Evolutionary conservation across 805 yeast genomes (phyloP).

Genomic region (Sugiyamaella boreocaroliniensis): DNA sequence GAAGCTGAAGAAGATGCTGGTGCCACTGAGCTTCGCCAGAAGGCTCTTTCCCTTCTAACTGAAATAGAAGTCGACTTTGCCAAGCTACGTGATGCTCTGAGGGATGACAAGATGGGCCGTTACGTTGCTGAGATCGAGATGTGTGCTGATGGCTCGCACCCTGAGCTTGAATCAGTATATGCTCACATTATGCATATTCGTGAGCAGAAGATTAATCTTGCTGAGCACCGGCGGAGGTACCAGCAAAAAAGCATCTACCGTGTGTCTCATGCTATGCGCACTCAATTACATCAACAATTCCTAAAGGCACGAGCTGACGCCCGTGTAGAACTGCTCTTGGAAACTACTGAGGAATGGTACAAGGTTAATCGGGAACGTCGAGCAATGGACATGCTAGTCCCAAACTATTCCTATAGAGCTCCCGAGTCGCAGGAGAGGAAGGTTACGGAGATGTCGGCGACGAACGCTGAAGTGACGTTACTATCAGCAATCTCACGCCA

Average conservation of each 20-base stretch:
- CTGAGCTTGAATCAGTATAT: constrained; percentile 71
- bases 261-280: constrained; percentile 74
- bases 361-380: constrained; percentile 84
- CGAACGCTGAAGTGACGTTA: constrained; percentile 62
- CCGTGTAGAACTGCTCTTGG: constrained; percentile 55
- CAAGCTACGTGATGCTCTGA: constrained; percentile 70
- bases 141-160: constrained; percentile 86
- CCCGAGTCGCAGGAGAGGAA: constrained; percentile 41
- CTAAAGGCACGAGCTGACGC: constrained; percentile 60
- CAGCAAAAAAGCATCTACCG: constrained; percentile 68
- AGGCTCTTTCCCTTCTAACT: constrained; percentile 67
- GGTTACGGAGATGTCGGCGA: constrained; percentile 59
- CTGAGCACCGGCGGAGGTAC: constrained; percentile 49
- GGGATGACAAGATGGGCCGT: constrained; percentile 71
- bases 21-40: constrained; percentile 37
- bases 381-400: constrained; percentile 58
- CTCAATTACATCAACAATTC: constrained; percentile 77
- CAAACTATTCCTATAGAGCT: constrained; percentile 39
- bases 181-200: constrained; percentile 65
- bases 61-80: constrained; percentile 85
- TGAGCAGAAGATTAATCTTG: constrained; percentile 56
- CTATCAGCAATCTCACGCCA: constrained; percentile 60
- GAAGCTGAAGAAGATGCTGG: constrained; percentile 20
- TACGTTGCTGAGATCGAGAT: constrained; percentile 77
- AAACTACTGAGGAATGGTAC: constrained; percentile 85